Evolutionary conservation across 495 filamentous ascomycete genomes (phyloP).

Genomic region (Penicillium paradoxum): DNA sequence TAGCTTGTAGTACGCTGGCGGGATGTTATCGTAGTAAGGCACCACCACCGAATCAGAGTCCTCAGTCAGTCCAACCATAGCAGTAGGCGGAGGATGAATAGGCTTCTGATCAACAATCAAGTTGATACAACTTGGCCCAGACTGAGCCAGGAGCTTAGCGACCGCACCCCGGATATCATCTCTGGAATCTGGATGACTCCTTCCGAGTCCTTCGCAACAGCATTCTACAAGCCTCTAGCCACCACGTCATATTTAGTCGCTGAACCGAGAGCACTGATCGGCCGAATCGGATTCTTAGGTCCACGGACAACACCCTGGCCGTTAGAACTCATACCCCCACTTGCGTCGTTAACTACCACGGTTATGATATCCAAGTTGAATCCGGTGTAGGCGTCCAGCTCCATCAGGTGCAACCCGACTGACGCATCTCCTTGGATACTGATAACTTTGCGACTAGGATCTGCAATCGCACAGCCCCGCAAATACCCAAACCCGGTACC

Average conservation of each 20-base stretch:
- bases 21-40: conserved; percentile 29
- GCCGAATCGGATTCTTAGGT: conserved; percentile 9
- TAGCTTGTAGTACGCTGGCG: conserved; percentile 17
- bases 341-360: conserved; percentile 25
- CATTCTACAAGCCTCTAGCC: conserved; percentile 21
- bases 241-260: conserved; percentile 24
- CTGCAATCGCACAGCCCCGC: conserved; percentile 21
- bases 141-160: conserved; percentile 2
- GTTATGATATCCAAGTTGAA: conserved; percentile 24
- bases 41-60: conserved; percentile 19
- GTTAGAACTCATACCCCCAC: conserved; percentile 29
- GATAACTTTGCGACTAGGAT: conserved; percentile 18
- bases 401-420: conserved; percentile 28
- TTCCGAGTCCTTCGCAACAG: conserved; percentile 11
- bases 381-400: conserved; percentile 26
- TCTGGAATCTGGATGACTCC: conserved; percentile 7
- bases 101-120: conserved; percentile 26
- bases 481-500: conserved; percentile 27
- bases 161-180: conserved; percentile 11
- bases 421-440: conserved; percentile 27
- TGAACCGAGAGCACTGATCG: conserved; percentile 19
- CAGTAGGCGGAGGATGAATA: conserved; percentile 23
- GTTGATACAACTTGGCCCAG: conserved; percentile 21
- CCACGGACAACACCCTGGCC: conserved; percentile 27
- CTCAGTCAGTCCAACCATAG: conserved; percentile 25